Percentiles rank a stretch among this genome's conserved stretches.
Conservation (phyloP, 2,329 filamentous ascomycete genomes). For the Sphaerulina populicola region DNA sequence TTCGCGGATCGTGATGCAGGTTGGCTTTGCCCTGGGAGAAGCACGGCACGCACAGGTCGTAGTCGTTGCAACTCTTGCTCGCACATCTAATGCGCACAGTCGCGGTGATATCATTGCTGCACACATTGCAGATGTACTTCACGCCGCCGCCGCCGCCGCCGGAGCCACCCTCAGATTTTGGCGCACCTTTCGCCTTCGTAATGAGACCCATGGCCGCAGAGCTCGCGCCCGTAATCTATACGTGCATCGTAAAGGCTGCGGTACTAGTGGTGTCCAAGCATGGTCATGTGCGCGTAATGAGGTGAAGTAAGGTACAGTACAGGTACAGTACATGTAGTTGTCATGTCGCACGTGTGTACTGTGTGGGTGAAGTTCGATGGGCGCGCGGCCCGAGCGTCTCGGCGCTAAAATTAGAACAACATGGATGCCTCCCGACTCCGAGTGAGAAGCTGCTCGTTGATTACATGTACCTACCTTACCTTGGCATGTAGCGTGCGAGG, state of each 20-base stretch:
- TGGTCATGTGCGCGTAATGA: background rate
- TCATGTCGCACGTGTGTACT: background rate
- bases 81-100: constrained; percentile 95
- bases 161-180: constrained; percentile 20
- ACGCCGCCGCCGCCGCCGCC: constrained; percentile 40
- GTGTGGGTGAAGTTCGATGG: no score
- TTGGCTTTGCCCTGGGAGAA: constrained; percentile 75
- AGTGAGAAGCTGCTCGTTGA: no score
- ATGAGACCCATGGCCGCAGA: constrained; percentile 28
- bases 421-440: no score
- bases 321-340: no score
- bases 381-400: no score
- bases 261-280: background rate
- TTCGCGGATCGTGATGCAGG: constrained; percentile 75
- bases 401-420: no score
- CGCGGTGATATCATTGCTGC: constrained; percentile 91
- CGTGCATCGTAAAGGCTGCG: constrained; percentile 2
- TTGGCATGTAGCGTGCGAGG: no score
- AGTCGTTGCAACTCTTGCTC: constrained; percentile 74
- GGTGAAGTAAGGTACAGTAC: no score
- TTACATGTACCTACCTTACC: no score
- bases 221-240: constrained; percentile 6
- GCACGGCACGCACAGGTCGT: constrained; percentile 93
- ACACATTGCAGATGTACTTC: constrained; percentile 96
- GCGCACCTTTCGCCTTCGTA: constrained; percentile 30